Evolutionary conservation across 345 rosid genomes (phyloP).

Genomic region (Populus simonii): DNA sequence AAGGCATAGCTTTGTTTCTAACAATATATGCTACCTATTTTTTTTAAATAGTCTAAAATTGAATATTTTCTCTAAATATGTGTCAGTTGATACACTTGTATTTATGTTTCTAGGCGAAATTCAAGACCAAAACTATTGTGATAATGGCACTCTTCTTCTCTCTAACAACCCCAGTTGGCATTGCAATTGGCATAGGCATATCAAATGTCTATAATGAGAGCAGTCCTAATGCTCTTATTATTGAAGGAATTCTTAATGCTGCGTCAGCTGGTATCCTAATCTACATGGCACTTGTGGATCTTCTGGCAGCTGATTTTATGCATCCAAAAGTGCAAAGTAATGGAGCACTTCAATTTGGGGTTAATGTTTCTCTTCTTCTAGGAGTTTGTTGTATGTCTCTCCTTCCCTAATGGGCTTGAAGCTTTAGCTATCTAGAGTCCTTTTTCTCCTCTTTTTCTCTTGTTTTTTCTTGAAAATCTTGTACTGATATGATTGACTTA

Average conservation of each 20-base stretch:
- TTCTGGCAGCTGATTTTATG: conserved; percentile 42
- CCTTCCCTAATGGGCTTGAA: conserved; percentile 1
- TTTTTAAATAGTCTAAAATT: too few species aligned
- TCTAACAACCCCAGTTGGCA: conserved; percentile 43
- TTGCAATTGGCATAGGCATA: conserved; percentile 37
- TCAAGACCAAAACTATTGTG: conserved; percentile 19
- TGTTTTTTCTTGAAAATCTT: not conserved
- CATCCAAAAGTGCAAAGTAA: conserved; percentile 41
- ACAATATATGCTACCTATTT: too few species aligned
- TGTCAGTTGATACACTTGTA: too few species aligned
- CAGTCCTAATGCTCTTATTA: conserved; percentile 39
- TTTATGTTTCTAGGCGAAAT: conserved; percentile 34
- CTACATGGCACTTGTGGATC: conserved; percentile 47
- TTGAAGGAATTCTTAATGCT: conserved; percentile 38
- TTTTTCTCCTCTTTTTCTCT: not conserved
- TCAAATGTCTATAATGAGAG: conserved; percentile 26
- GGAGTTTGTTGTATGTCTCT: conserved; percentile 18
- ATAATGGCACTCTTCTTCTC: conserved; percentile 42
- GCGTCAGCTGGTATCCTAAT: conserved; percentile 37
- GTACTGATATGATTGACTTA: too few species aligned
- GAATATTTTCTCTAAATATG: too few species aligned
- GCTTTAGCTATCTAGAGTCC: too few species aligned
- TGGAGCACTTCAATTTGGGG: conserved; percentile 27
- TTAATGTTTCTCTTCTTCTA: conserved; percentile 10
- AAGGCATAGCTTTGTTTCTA: too few species aligned